These are phyloP conservation scores for Hura crepitans DNA, from an alignment of 441 rosid species.

Conservation along the genomic window DNA sequence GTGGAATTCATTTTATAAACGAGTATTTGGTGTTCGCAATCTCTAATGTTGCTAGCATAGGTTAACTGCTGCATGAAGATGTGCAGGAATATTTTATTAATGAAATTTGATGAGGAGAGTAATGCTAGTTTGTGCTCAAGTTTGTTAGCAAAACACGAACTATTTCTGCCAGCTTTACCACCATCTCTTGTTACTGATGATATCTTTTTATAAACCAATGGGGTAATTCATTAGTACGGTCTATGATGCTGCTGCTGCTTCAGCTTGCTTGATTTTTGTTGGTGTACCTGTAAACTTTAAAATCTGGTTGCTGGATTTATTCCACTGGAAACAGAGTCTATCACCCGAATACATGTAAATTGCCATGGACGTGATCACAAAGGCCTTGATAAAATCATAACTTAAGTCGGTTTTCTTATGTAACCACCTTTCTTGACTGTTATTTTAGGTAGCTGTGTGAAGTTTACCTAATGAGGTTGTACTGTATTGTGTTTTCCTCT, in stretches of 20 bases:
- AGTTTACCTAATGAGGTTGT: neutral
- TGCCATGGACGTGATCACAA: neutral
- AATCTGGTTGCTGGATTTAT: neutral
- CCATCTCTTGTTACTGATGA: neutral
- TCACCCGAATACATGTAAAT: neutral
- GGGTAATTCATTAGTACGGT: neutral
- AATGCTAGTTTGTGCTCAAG: neutral
- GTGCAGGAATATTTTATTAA: neutral
- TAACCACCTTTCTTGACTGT: neutral
- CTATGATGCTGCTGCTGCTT: neutral
- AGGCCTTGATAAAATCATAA: neutral
- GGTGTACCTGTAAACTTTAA: neutral
- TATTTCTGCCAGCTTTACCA: neutral
- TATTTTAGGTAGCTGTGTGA: neutral
- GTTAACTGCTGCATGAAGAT: neutral
- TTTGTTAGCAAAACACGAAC: neutral
- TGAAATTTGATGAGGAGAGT: neutral
- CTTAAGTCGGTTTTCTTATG: neutral
- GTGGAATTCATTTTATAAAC: too few species aligned
- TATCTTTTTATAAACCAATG: neutral
- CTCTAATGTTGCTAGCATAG: neutral
- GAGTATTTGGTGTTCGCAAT: neutral
- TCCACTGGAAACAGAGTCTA: neutral
- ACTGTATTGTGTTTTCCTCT: too few species aligned
- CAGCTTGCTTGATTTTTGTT: neutral